These are phyloP conservation scores for Knoxia roxburghii DNA, from an alignment of 257 asterid species.

Conservation along the genomic window DNA sequence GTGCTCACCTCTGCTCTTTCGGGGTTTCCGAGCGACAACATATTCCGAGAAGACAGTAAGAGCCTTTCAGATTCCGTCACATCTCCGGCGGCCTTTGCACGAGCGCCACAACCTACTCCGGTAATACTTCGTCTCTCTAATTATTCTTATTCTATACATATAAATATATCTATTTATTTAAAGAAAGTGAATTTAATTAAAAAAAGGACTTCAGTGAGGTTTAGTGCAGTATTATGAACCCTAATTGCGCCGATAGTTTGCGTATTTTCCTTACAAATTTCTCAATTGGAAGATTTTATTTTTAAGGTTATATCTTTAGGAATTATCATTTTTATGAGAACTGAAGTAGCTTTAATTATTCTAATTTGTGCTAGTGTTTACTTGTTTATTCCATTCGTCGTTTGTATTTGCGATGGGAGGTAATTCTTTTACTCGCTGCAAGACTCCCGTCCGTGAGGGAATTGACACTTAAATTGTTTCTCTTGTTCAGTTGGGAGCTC, in stretches of 20 bases:
- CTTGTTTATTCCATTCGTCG: background rate
- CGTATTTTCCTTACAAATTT: background rate
- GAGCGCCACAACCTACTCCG: too few relatives aligned
- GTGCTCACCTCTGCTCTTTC: background rate
- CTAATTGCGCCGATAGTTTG: background rate
- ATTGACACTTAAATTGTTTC: too few relatives aligned
- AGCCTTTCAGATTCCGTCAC: background rate
- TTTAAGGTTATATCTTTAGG: background rate
- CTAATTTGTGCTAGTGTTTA: background rate
- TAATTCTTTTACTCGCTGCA: background rate
- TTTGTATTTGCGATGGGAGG: background rate
- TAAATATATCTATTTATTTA: too few relatives aligned
- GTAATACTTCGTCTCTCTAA: background rate
- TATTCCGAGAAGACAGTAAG: background rate
- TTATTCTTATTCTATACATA: background rate
- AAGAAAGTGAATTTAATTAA: too few relatives aligned
- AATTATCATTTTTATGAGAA: background rate
- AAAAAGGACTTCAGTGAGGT: background rate
- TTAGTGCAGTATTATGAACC: background rate
- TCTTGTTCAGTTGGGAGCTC: too few relatives aligned
- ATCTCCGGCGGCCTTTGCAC: constrained; percentile 3
- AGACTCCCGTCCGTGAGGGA: too few relatives aligned
- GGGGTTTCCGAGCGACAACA: background rate
- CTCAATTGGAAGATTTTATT: background rate
- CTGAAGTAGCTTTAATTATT: background rate